These are phyloP conservation scores for Neoboletus magnificus DNA, from an alignment of 768 basidiomycete genomes.

Conservation along the genomic window DNA sequence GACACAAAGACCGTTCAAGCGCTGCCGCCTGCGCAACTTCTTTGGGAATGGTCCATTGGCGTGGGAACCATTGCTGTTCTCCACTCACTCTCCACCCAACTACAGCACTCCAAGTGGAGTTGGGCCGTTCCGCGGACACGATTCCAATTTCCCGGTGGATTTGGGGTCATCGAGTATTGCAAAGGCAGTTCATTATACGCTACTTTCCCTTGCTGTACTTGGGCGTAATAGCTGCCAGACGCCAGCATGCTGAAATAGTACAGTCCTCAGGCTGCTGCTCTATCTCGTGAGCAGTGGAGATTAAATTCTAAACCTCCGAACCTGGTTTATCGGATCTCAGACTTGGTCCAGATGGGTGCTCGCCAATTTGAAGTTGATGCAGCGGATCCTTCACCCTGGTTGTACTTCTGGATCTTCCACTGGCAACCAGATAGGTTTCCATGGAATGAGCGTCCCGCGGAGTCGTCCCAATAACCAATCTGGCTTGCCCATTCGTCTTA, in stretches of 20 bases:
- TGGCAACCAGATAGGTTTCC: not conserved
- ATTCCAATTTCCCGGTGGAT: not conserved
- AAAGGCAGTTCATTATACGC: not conserved
- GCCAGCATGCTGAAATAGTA: not conserved
- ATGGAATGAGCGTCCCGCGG: conserved; percentile 1
- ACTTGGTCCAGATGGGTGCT: not conserved
- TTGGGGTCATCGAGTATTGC: not conserved
- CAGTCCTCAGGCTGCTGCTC: not conserved
- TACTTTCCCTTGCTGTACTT: not conserved
- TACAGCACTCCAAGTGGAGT: not conserved
- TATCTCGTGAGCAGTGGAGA: not conserved
- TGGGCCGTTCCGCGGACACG: not conserved
- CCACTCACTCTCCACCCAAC: not conserved
- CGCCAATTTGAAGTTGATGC: not conserved
- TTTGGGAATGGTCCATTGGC: not conserved
- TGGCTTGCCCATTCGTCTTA: not conserved
- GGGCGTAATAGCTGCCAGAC: not conserved
- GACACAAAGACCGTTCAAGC: conserved; percentile 1
- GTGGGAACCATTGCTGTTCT: conserved; percentile 13
- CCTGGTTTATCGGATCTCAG: not conserved
- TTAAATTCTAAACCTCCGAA: not conserved
- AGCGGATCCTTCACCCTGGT: not conserved
- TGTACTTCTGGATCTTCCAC: not conserved
- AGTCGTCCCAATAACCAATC: not conserved
- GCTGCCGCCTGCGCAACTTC: not conserved